Conservation (phyloP, 2,329 filamentous ascomycete genomes). For the Pseudogymnoascus sp. region DNA sequence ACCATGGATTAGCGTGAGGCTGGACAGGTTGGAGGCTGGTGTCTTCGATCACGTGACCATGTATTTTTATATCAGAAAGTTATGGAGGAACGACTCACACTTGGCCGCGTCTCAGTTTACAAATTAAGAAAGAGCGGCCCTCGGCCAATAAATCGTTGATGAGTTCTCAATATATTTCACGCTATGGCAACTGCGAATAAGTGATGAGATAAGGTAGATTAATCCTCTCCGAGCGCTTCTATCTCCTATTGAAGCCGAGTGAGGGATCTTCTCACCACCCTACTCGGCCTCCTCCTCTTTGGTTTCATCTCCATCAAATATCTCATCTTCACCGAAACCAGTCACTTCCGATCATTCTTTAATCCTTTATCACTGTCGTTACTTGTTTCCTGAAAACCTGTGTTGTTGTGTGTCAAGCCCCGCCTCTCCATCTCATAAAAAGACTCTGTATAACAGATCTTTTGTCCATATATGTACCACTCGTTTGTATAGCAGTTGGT, state of each 20-base stretch:
- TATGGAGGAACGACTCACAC: neutral
- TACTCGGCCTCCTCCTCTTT: neutral
- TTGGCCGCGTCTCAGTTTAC: neutral
- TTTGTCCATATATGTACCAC: conserved; percentile 8
- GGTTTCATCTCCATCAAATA: conserved; percentile 7
- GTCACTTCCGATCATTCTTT: neutral
- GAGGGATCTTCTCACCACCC: conserved; percentile 2
- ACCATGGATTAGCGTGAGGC: conserved; percentile 8
- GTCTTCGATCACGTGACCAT: neutral
- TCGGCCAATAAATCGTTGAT: neutral
- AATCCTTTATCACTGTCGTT: neutral
- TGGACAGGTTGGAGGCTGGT: neutral
- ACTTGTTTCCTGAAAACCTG: neutral
- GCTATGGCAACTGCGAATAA: neutral
- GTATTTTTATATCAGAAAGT: neutral
- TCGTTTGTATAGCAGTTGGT: conserved; percentile 1
- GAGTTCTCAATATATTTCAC: neutral
- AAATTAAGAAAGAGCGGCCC: conserved; percentile 4
- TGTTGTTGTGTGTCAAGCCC: neutral
- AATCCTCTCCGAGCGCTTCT: neutral
- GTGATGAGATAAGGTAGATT: neutral
- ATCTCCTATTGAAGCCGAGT: neutral
- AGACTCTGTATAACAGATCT: conserved; percentile 2
- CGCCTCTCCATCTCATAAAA: neutral
- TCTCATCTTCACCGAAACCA: neutral